A percentile compares a stretch with the other conserved stretches of the same genome.
phyloP scores from a whole-genome alignment of 306 rosid genomes.

The Pterocarpus macrocarpus region DNA sequence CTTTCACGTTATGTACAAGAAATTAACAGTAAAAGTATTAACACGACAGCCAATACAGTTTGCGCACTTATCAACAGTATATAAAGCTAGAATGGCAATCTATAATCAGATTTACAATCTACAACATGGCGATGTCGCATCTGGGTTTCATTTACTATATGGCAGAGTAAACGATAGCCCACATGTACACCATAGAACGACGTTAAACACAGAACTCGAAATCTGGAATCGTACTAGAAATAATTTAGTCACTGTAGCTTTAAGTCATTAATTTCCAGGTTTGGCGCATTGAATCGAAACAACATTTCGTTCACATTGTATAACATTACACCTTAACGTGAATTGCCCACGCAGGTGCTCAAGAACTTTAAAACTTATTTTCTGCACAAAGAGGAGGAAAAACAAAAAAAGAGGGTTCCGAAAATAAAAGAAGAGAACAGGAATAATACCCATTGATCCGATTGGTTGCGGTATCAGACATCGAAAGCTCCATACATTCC shows the following conservation, averaged over 20 bases:
- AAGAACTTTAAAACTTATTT: background rate
- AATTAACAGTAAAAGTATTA: background rate
- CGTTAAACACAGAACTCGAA: background rate
- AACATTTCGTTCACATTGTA: background rate
- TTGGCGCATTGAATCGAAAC: background rate
- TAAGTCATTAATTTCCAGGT: background rate
- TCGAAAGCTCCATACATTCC: slow-evolving; percentile 74
- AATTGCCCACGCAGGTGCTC: background rate
- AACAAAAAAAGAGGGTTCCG: background rate
- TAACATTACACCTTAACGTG: background rate
- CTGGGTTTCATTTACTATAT: background rate
- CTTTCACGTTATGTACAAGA: background rate
- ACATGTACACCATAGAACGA: background rate
- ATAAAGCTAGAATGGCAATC: background rate
- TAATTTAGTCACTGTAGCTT: background rate
- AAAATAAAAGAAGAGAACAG: background rate
- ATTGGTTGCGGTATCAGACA: slow-evolving; percentile 61
- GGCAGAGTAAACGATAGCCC: background rate
- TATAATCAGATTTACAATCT: background rate
- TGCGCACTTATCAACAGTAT: background rate
- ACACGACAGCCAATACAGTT: slow-evolving; percentile 8
- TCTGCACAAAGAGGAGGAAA: background rate
- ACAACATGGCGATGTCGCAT: background rate
- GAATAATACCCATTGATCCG: slow-evolving; percentile 84
- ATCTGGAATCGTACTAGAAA: background rate